phyloP scores from a whole-genome alignment of 495 filamentous ascomycete species.

The Achaetomiella virescens region DNA sequence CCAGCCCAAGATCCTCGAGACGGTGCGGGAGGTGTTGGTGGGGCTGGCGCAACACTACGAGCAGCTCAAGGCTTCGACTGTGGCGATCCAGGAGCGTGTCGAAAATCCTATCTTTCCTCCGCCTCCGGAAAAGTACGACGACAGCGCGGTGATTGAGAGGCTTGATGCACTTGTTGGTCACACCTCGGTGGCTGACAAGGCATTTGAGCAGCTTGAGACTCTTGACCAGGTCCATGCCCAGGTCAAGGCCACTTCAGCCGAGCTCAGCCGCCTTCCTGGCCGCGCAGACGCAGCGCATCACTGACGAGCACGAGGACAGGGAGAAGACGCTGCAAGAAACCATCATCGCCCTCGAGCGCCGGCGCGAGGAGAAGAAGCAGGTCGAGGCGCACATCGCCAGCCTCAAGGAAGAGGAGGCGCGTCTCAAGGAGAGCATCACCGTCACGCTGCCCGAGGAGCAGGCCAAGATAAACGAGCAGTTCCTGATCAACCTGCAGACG shows the following conservation, averaged over 20 bases:
- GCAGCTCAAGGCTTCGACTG: conserved; percentile 47
- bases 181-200: conserved; percentile 49
- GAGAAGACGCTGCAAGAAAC: conserved; percentile 78
- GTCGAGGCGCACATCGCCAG: conserved; percentile 66
- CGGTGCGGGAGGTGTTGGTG: conserved; percentile 73
- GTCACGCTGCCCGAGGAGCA: conserved; percentile 51
- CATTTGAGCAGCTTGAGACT: conserved; percentile 59
- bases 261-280: conserved; percentile 82
- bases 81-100: conserved; percentile 49
- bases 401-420: conserved; percentile 37
- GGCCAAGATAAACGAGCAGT: conserved; percentile 23
- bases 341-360: conserved; percentile 70
- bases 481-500: conserved; percentile 20
- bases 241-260: conserved; percentile 76
- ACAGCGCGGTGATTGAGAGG: conserved; percentile 69
- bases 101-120: conserved; percentile 37
- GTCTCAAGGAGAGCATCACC: conserved; percentile 34
- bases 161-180: conserved; percentile 77
- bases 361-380: conserved; percentile 68
- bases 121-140: conserved; percentile 45
- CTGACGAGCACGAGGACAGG: conserved; percentile 70
- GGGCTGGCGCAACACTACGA: conserved; percentile 79
- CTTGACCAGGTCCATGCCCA: conserved; percentile 86
- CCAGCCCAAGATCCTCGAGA: conserved; percentile 76
- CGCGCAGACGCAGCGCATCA: conserved; percentile 68